Base-by-base conservation (phyloP, 768 basidiomycete genomes). In the Pleurotus ostreatus region DNA sequence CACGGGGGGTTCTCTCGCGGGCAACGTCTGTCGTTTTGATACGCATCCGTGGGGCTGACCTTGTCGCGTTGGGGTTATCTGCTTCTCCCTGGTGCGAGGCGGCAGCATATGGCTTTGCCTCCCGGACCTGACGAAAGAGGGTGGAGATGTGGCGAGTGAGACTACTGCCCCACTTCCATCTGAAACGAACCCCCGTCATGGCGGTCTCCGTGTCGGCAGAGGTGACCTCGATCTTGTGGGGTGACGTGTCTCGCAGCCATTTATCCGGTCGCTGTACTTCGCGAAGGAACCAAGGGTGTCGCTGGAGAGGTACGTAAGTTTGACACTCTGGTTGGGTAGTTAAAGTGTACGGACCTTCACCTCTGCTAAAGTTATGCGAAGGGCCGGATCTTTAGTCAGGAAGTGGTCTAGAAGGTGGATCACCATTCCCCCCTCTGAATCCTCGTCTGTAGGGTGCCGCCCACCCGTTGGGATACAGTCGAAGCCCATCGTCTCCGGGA, bases 141-240 rank as follows among this genome's bases (percentile, higher is more conserved):
- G 79, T 77, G 2, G 81, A 78, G 26, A 87, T 71, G 51, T 80
- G 70, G 39, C 70, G 65, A 4, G 70, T 68, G 38, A 77, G 62
- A 61, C 53, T 68, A 62, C 73, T 75, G 44, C 79, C 76, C 78
- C 80, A 78, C 20, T 78, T 74, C 82, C 82, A 86, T 51, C 77
- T 78, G 66, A 88, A 89, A 58, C 74, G 81, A 4, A 87, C 79
- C 0, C 72, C 66, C 7, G 84, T 83, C 78, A 91, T 83, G 18
- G 88, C 94, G 26, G 82, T 83, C 15, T 80, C 78, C 2, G 91
- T 84, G 60, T 97, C 95, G 45, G 81, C 81, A n/a, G 82, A 79
- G 0, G 90, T 86, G 20, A 96, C 85, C 44, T 70, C 60, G 56
- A 80, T 78, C 56, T 67, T 64, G 16, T 61, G 64, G 2, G 74